phyloP scores from a whole-genome alignment of 2,329 filamentous ascomycete genomes.

The Incumbomyces lentus region DNA sequence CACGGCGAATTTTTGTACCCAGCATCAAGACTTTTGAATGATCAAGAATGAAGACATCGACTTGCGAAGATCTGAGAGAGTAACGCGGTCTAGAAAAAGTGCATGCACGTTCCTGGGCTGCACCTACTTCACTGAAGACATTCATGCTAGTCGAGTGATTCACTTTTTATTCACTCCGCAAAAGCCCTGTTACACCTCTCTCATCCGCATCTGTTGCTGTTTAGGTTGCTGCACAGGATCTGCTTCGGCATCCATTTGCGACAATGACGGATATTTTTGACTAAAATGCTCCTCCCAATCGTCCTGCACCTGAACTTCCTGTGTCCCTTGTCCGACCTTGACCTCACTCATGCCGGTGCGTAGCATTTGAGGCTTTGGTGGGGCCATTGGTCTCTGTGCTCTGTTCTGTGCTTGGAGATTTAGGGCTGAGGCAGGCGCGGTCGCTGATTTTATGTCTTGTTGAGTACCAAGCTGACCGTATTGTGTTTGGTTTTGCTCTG shows the following conservation, averaged over 20 bases:
- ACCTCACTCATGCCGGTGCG: constrained; percentile 34
- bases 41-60: too few species aligned
- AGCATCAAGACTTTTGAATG: too few species aligned
- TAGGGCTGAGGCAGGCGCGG: constrained; percentile 14
- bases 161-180: neutral
- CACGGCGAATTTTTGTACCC: too few species aligned
- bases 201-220: constrained; percentile 30
- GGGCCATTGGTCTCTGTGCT: constrained; percentile 40
- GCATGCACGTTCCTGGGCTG: neutral
- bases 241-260: constrained; percentile 80
- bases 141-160: neutral
- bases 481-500: constrained; percentile 30
- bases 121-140: neutral
- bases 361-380: constrained; percentile 52
- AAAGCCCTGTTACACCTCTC: constrained; percentile 21
- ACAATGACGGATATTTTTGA: constrained; percentile 76
- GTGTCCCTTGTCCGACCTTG: constrained; percentile 22
- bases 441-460: constrained; percentile 6
- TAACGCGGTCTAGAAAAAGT: too few species aligned
- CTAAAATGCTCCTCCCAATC: constrained; percentile 63
- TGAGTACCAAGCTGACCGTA: constrained; percentile 21
- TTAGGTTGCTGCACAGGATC: constrained; percentile 43
- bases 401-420: constrained; percentile 9
- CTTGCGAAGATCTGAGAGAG: too few species aligned
- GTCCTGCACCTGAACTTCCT: constrained; percentile 36